phyloP scores from a whole-genome alignment of 2,329 filamentous ascomycete species.

The Leptographium lundbergii region DNA sequence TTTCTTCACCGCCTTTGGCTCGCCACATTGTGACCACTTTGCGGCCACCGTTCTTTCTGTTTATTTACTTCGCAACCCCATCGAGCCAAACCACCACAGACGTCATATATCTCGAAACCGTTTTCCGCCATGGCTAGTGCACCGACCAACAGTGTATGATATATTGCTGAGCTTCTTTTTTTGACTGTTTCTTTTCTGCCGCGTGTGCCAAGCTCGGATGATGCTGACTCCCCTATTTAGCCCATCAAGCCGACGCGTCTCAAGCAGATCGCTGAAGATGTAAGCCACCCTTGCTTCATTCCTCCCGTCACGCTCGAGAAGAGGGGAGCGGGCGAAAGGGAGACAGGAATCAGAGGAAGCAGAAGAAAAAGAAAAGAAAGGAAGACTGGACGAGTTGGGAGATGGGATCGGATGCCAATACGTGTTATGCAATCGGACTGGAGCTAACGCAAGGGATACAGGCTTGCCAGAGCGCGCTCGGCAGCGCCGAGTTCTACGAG shows the following conservation, averaged over 20 bases:
- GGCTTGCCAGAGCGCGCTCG: conserved; percentile 74
- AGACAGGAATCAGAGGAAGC: not conserved
- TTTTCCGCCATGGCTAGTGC: not conserved
- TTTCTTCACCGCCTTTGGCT: conserved; percentile 2
- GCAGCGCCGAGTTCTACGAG: conserved; percentile 66
- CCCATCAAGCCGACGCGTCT: conserved; percentile 66
- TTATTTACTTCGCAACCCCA: not conserved
- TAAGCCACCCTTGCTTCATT: conserved; percentile 27
- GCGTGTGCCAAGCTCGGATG: not conserved
- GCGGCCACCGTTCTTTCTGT: not conserved
- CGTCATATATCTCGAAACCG: not conserved
- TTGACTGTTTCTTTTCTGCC: not conserved
- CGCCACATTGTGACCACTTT: not conserved
- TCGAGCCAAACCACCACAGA: not conserved
- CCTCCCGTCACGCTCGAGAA: not conserved
- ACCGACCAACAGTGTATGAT: conserved; percentile 4
- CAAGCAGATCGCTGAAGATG: conserved; percentile 75
- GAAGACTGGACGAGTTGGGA: not conserved
- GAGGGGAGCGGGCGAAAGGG: not conserved
- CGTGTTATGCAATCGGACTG: not conserved
- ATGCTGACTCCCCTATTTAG: conserved; percentile 27
- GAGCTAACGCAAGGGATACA: conserved; percentile 21
- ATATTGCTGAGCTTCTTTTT: not conserved
- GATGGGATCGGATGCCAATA: not conserved
- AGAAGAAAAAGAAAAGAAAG: too few relatives aligned